Conservation (phyloP, 2,329 filamentous ascomycete species). For the Ophiostoma ulmi region DNA sequence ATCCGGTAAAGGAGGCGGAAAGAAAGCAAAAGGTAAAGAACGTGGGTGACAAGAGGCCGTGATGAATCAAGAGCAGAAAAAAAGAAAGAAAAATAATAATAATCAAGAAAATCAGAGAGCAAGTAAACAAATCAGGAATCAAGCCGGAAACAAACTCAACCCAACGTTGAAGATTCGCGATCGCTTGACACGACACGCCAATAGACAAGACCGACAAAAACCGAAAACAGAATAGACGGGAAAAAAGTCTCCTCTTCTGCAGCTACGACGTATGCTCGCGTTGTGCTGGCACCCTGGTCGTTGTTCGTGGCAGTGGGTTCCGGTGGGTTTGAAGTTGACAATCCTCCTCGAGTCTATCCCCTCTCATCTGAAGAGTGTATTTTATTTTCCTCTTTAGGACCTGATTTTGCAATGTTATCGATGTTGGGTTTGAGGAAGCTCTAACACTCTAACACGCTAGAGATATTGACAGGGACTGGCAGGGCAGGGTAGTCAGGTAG, state of each 20-base stretch:
- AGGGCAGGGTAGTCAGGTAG: not conserved
- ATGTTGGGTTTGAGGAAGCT: not conserved
- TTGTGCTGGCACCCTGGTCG: slow-evolving; percentile 13
- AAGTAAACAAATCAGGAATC: not conserved
- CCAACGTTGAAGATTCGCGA: slow-evolving; percentile 14
- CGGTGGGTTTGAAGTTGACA: slow-evolving; percentile 7
- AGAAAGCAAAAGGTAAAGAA: not conserved
- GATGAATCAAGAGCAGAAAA: not conserved
- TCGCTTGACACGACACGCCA: slow-evolving; percentile 8
- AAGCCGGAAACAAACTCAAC: not conserved
- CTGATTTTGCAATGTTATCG: not conserved
- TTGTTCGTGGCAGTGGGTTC: slow-evolving; percentile 10
- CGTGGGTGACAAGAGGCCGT: not conserved
- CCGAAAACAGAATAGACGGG: not conserved
- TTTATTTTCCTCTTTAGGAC: not conserved
- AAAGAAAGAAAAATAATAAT: too few relatives aligned
- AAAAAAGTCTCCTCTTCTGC: slow-evolving; percentile 1
- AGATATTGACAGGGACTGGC: slow-evolving; percentile 1
- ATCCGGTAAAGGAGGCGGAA: not conserved
- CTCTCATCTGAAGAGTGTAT: not conserved
- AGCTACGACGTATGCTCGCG: not conserved
- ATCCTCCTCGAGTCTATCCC: not conserved
- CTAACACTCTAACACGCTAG: not conserved
- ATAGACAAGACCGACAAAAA: not conserved
- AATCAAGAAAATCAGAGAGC: not conserved